Conservation (phyloP, 139 green algal species). For the Eudorina sp. region DNA sequence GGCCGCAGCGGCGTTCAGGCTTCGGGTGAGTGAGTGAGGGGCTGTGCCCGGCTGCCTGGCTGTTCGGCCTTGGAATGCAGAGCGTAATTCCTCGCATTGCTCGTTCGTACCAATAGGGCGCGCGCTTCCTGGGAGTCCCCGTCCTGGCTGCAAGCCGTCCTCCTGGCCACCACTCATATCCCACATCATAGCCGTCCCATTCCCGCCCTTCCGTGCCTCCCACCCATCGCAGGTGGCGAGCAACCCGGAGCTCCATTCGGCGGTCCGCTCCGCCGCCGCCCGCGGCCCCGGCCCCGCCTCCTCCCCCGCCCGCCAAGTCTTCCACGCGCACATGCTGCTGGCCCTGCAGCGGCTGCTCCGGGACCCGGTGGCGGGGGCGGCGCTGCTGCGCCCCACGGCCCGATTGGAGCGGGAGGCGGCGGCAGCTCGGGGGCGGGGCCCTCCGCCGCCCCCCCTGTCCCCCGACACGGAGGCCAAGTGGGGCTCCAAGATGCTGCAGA, state of each 20-base stretch:
- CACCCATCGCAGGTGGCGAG: neutral
- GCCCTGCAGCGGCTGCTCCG: constrained; percentile 19
- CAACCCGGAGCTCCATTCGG: neutral
- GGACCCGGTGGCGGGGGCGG: neutral
- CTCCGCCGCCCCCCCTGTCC: neutral
- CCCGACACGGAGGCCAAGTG: neutral
- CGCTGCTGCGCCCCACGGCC: neutral
- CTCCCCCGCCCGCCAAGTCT: neutral
- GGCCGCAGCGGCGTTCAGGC: constrained; percentile 11
- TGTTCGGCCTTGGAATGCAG: too few relatives aligned
- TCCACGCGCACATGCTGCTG: neutral
- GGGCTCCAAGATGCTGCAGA: neutral
- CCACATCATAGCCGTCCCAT: too few relatives aligned
- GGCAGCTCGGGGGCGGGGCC: neutral
- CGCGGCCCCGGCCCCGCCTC: neutral
- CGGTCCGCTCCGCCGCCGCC: neutral
- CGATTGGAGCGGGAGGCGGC: neutral
- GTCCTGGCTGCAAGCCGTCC: too few relatives aligned
- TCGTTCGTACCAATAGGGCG: too few relatives aligned
- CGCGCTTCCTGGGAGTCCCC: too few relatives aligned
- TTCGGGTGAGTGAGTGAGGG: too few relatives aligned
- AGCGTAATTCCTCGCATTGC: too few relatives aligned
- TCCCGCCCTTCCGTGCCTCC: neutral
- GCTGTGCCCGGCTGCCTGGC: too few relatives aligned
- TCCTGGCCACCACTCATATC: too few relatives aligned